These are phyloP conservation scores for Coemansia interrupta DNA, from an alignment of 192 early-diverging fungal genomes.

Conservation along the genomic window DNA sequence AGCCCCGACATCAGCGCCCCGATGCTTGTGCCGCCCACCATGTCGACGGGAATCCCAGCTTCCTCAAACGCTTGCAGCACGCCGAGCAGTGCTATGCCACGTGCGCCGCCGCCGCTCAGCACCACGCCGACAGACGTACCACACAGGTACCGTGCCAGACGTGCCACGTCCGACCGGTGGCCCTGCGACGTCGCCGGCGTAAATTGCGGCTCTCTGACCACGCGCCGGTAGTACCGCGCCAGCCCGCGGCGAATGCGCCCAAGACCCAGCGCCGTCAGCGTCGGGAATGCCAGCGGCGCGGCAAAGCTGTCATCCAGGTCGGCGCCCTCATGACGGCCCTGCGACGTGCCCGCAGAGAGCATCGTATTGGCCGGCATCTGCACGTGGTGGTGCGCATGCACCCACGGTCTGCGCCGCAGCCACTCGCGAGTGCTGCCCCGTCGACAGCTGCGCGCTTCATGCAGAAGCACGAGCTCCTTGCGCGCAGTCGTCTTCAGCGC, in stretches of 20 bases:
- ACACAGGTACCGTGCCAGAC: slow-evolving; percentile 87
- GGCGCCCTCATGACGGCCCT: neutral
- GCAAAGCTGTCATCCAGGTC: neutral
- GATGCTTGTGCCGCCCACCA: slow-evolving; percentile 96
- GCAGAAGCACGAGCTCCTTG: slow-evolving; percentile 93
- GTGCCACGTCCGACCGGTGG: slow-evolving; percentile 60
- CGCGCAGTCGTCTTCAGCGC: slow-evolving; percentile 96
- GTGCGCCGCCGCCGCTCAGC: slow-evolving; percentile 93
- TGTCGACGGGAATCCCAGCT: slow-evolving; percentile 95
- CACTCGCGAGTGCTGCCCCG: slow-evolving; percentile 85
- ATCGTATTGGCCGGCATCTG: slow-evolving; percentile 58
- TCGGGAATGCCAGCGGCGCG: neutral
- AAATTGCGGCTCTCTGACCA: slow-evolving; percentile 31
- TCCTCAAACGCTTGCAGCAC: slow-evolving; percentile 93
- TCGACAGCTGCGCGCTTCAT: slow-evolving; percentile 68
- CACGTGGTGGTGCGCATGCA: slow-evolving; percentile 97
- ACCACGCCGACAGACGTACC: slow-evolving; percentile 90
- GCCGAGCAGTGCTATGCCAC: slow-evolving; percentile 90
- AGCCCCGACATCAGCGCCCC: slow-evolving; percentile 94
- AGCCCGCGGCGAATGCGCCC: slow-evolving; percentile 63
- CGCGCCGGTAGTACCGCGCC: slow-evolving; percentile 63
- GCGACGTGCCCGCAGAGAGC: neutral
- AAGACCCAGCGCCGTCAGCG: slow-evolving; percentile 34
- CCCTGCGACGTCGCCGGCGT: slow-evolving; percentile 48
- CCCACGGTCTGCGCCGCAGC: slow-evolving; percentile 90